Evolutionary conservation across 1,284 basidiomycete species (phyloP).

Genomic region (Leucoagaricus sp.): DNA sequence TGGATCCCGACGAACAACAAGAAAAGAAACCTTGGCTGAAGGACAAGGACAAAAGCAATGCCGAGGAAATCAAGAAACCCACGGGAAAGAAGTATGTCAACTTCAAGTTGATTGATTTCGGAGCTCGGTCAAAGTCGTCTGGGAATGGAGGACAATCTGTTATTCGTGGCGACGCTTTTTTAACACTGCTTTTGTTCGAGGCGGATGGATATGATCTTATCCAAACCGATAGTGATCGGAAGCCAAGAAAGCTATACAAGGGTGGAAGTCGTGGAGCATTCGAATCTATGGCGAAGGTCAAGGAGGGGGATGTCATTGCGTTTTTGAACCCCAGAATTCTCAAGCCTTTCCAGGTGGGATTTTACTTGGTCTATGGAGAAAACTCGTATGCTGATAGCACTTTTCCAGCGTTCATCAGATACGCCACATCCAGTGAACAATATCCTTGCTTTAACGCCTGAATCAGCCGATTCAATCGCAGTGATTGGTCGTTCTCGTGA

Average conservation of each 20-base stretch:
- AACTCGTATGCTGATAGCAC: neutral
- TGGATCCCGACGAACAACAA: constrained; percentile 41
- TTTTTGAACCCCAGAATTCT: constrained; percentile 88
- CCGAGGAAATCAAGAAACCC: constrained; percentile 39
- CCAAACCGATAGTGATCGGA: constrained; percentile 46
- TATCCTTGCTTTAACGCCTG: constrained; percentile 86
- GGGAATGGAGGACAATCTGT: constrained; percentile 54
- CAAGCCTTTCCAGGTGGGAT: constrained; percentile 81
- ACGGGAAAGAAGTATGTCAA: constrained; percentile 83
- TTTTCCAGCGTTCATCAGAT: constrained; percentile 47
- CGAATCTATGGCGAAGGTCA: constrained; percentile 82
- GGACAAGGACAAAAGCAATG: constrained; percentile 38
- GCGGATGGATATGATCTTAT: constrained; percentile 69
- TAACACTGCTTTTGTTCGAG: constrained; percentile 88
- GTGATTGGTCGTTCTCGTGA: constrained; percentile 86
- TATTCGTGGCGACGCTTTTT: constrained; percentile 78
- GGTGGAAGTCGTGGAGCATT: constrained; percentile 94
- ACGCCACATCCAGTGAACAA: constrained; percentile 79
- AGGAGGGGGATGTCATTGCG: constrained; percentile 88
- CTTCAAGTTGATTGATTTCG: constrained; percentile 85
- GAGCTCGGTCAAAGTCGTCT: constrained; percentile 55
- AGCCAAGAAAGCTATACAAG: constrained; percentile 66
- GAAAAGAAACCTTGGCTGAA: constrained; percentile 35
- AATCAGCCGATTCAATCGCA: constrained; percentile 77
- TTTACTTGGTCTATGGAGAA: constrained; percentile 11